Conservation (phyloP, 148 eudicot genomes). For the Silene conica region DNA sequence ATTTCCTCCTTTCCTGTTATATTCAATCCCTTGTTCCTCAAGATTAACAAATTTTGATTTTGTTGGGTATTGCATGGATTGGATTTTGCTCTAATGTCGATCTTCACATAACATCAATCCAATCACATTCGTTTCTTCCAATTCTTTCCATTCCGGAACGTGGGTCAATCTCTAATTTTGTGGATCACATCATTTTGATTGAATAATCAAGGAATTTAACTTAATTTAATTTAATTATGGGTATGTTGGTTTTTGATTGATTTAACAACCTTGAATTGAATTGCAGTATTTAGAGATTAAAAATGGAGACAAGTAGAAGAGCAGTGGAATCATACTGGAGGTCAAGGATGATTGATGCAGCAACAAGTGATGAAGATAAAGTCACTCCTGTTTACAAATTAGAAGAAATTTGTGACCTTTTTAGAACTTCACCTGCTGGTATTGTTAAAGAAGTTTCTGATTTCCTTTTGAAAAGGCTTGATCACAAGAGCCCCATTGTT, state of each 20-base stretch:
- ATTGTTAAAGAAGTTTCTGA: conserved; percentile 82
- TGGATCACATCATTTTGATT: not conserved
- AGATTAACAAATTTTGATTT: too few relatives aligned
- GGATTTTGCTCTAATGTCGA: not conserved
- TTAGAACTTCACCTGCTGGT: conserved; percentile 56
- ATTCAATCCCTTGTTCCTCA: not conserved
- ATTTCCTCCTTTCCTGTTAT: not conserved
- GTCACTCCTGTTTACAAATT: conserved; percentile 88
- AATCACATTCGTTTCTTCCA: conserved; percentile 12
- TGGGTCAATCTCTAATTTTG: conserved; percentile 26
- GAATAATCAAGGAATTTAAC: not conserved
- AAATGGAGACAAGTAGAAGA: conserved; percentile 92
- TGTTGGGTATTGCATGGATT: not conserved
- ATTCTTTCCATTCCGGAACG: conserved; percentile 13
- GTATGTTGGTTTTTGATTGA: conserved; percentile 4
- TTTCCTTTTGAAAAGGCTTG: conserved; percentile 74
- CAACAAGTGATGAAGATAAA: conserved; percentile 92
- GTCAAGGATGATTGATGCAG: conserved; percentile 77
- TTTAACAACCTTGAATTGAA: conserved; percentile 1
- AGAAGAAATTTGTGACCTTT: conserved; percentile 86
- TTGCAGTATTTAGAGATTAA: conserved; percentile 20
- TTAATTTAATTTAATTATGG: conserved; percentile 3
- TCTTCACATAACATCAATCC: too few relatives aligned
- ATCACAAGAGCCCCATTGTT: conserved; percentile 82
- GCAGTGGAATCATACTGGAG: conserved; percentile 98